Conservation (phyloP, 2,329 filamentous ascomycete genomes). For the Clonostachys rosea region DNA sequence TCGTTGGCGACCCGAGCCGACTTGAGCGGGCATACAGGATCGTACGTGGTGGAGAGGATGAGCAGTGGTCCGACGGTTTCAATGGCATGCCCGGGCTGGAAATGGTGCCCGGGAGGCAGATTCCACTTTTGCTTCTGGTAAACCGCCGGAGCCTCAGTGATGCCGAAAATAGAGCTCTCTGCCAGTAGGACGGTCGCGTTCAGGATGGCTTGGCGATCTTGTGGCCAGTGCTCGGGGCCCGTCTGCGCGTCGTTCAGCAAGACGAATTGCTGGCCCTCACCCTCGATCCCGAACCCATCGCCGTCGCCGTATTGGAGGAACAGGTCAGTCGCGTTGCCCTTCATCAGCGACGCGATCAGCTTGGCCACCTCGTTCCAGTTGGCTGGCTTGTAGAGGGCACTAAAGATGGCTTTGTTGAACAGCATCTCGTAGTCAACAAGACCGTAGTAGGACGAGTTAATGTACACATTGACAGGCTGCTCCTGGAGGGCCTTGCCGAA, state of each 20-base stretch:
- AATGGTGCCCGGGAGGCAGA: constrained; percentile 18
- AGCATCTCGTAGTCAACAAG: constrained; percentile 26
- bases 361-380: constrained; percentile 28
- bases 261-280: constrained; percentile 15
- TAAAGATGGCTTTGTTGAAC: constrained; percentile 29
- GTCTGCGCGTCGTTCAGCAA: constrained; percentile 17
- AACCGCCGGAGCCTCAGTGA: constrained; percentile 18
- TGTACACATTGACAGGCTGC: constrained; percentile 33
- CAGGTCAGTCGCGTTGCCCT: constrained; percentile 31
- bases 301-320: constrained; percentile 24
- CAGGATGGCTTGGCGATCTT: constrained; percentile 20
- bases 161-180: constrained; percentile 21
- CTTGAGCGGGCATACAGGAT: constrained; percentile 45
- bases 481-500: constrained; percentile 24
- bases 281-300: not conserved
- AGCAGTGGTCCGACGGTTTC: constrained; percentile 20
- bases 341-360: constrained; percentile 23
- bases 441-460: constrained; percentile 33
- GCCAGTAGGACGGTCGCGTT: constrained; percentile 24
- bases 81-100: constrained; percentile 20
- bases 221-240: constrained; percentile 19
- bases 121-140: constrained; percentile 21
- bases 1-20: constrained; percentile 27
- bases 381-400: constrained; percentile 27
- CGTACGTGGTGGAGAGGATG: constrained; percentile 20